Percentiles rank a stretch among this genome's conserved stretches.
These are phyloP conservation scores for Hyphodiscus hymeniophilus DNA, from an alignment of 495 filamentous ascomycete genomes.

Conservation along the genomic window DNA sequence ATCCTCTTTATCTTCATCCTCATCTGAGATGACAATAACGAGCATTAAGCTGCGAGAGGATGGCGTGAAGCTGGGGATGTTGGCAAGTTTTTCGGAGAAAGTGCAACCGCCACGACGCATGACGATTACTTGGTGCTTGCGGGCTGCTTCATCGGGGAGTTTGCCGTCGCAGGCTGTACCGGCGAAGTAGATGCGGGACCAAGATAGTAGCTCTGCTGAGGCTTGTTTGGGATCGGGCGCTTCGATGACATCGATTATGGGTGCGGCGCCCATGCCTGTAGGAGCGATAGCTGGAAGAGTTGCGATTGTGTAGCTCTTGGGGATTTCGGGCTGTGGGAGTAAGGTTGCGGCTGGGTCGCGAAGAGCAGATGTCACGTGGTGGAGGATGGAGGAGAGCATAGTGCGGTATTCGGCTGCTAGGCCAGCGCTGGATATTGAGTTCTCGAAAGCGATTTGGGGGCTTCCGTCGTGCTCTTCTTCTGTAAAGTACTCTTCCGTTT, in stretches of 20 bases:
- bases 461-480: neutral
- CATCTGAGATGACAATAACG: slow-evolving; percentile 67
- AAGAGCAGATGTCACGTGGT: slow-evolving; percentile 48
- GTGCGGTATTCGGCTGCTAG: slow-evolving; percentile 23
- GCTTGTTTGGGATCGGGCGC: slow-evolving; percentile 34
- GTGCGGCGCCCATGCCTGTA: slow-evolving; percentile 66
- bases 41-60: slow-evolving; percentile 56
- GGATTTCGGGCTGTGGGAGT: slow-evolving; percentile 21
- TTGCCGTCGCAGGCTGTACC: slow-evolving; percentile 56
- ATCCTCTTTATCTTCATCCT: slow-evolving; percentile 39
- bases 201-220: slow-evolving; percentile 41
- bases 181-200: slow-evolving; percentile 63
- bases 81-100: slow-evolving; percentile 74
- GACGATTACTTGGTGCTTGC: slow-evolving; percentile 70
- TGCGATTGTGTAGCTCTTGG: slow-evolving; percentile 30
- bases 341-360: slow-evolving; percentile 33
- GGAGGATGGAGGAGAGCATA: slow-evolving; percentile 49
- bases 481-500: slow-evolving; percentile 15
- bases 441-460: slow-evolving; percentile 1
- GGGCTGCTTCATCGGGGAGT: slow-evolving; percentile 51
- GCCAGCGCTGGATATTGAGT: slow-evolving; percentile 6
- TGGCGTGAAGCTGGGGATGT: slow-evolving; percentile 70
- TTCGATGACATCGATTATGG: slow-evolving; percentile 60
- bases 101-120: slow-evolving; percentile 78
- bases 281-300: slow-evolving; percentile 61